Evolutionary conservation across 1,139 yeast genomes (phyloP).

Genomic region (Zygoascus hellenicus): DNA sequence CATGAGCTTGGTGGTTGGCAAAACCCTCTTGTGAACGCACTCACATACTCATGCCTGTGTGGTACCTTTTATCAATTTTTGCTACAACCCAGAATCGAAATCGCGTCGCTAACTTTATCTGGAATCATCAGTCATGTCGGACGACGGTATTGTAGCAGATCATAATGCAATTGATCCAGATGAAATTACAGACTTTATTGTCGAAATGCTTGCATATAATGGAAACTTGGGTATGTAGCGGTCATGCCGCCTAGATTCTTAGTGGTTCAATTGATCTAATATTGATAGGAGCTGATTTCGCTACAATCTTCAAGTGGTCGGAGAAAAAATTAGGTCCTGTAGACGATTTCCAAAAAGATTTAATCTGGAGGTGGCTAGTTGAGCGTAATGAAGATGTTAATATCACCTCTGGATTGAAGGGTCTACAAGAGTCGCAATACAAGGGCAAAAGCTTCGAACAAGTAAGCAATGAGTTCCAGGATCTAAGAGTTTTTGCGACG

Average conservation of each 20-base stretch:
- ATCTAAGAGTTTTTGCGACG: slow-evolving; percentile 29
- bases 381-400: slow-evolving; percentile 22
- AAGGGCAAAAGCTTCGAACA: slow-evolving; percentile 13
- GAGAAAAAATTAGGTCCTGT: slow-evolving; percentile 19
- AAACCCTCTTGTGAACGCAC: too few species aligned
- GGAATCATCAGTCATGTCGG: too few species aligned
- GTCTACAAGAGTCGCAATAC: slow-evolving; percentile 16
- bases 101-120: slow-evolving; percentile 1
- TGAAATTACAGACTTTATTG: slow-evolving; percentile 27
- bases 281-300: slow-evolving; percentile 26
- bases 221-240: slow-evolving; percentile 31
- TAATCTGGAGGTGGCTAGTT: slow-evolving; percentile 31
- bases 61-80: not conserved
- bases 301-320: slow-evolving; percentile 28
- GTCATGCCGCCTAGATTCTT: not conserved
- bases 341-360: slow-evolving; percentile 25
- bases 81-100: slow-evolving; percentile 8
- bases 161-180: slow-evolving; percentile 25
- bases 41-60: too few species aligned
- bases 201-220: slow-evolving; percentile 31
- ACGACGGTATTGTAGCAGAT: not conserved
- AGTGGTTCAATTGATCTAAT: not conserved
- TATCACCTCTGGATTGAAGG: slow-evolving; percentile 18
- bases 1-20: too few species aligned
- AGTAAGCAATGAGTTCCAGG: slow-evolving; percentile 20